Evolutionary conservation across 768 basidiomycete species (phyloP).

Genomic region (Suillus decipiens): DNA sequence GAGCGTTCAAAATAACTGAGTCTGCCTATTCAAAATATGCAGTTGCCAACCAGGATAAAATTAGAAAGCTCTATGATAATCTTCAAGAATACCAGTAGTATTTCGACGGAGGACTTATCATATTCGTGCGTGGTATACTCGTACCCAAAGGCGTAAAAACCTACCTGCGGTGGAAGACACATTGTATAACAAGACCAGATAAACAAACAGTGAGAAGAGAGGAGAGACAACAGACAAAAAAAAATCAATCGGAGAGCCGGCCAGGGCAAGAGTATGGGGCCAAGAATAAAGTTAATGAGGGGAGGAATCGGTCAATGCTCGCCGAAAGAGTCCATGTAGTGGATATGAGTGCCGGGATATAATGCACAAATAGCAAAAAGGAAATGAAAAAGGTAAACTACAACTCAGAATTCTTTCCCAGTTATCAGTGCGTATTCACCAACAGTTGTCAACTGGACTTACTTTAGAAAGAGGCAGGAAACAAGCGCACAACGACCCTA

Average conservation of each 20-base stretch:
- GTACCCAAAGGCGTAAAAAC: constrained; percentile 31
- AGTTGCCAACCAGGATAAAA: constrained; percentile 17
- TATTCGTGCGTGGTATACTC: constrained; percentile 23
- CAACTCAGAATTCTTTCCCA: constrained; percentile 14
- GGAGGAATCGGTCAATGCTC: constrained; percentile 20
- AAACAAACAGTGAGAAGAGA: constrained; percentile 24
- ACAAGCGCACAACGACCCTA: constrained; percentile 13
- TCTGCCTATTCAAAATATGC: not conserved
- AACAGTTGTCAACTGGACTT: constrained; percentile 7
- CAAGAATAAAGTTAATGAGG: constrained; percentile 34
- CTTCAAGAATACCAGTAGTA: constrained; percentile 31
- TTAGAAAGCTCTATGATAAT: constrained; percentile 30
- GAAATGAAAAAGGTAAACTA: constrained; percentile 19
- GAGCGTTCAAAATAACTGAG: not conserved
- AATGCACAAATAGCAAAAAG: constrained; percentile 21
- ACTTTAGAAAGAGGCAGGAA: constrained; percentile 21
- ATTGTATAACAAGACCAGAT: constrained; percentile 20
- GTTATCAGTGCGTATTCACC: not conserved
- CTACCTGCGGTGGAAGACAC: constrained; percentile 17
- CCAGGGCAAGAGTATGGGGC: constrained; percentile 3
- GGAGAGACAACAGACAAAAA: constrained; percentile 15
- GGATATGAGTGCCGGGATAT: constrained; percentile 26
- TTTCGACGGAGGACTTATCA: constrained; percentile 23
- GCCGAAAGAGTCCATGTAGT: constrained; percentile 21
- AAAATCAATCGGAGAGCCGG: constrained; percentile 8